Conservation (phyloP, 2,329 filamentous ascomycete species). For the Hypoxylon sp. region DNA sequence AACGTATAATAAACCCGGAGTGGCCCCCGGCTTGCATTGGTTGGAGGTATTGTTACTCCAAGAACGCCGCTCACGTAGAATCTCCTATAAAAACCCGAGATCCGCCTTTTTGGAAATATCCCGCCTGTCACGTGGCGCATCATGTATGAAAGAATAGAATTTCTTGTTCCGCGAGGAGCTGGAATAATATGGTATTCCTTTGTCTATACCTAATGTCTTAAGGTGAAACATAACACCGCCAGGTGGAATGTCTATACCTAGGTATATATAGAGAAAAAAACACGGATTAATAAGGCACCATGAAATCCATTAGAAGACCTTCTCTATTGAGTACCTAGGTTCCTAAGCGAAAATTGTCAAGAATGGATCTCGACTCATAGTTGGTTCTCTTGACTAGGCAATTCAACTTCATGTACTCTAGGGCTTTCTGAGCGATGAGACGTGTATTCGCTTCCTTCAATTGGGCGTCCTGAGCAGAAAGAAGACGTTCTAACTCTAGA, state of each 20-base stretch:
- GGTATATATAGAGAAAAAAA: too few species aligned
- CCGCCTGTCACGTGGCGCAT: background rate
- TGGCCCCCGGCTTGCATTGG: background rate
- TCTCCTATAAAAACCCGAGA: background rate
- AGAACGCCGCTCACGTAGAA: background rate
- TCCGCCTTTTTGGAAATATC: background rate
- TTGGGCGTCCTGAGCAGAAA: background rate
- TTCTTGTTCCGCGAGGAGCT: too few species aligned
- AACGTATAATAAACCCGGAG: constrained; percentile 18
- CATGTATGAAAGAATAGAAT: too few species aligned
- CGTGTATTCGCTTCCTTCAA: background rate
- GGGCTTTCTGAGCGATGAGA: background rate
- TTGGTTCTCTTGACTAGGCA: background rate
- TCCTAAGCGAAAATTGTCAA: background rate
- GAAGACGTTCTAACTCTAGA: background rate
- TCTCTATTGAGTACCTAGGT: background rate
- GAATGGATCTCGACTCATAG: background rate
- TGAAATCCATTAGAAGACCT: background rate
- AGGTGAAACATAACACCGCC: too few species aligned
- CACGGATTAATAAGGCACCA: background rate
- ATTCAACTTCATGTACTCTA: background rate
- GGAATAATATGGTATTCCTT: too few species aligned
- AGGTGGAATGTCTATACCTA: background rate
- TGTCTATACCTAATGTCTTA: too few species aligned
- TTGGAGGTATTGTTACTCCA: background rate